Base-by-base conservation (phyloP, 768 basidiomycete species). In the Leccinum olivaceopallidum region DNA sequence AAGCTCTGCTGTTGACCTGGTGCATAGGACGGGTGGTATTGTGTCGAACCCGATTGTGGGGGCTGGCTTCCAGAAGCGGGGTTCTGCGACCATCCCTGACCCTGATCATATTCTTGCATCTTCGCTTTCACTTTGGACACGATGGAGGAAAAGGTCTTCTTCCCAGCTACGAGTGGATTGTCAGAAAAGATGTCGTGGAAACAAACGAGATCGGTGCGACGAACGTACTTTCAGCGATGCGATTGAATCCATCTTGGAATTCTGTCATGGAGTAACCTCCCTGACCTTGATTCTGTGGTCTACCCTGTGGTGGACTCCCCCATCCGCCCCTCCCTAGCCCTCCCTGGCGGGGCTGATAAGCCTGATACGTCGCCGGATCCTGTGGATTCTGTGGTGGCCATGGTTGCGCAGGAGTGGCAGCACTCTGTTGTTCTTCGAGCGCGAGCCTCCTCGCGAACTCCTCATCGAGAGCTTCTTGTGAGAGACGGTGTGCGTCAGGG, bases 71-170 rank as follows among this genome's bases (percentile, higher is more conserved):
- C 36, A 3, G 59, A 49, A 37, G 53, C 48, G 5, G 37, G 30
- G 16, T 37, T 57, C 60, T 68, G 65, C 10, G 63, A 52, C 57
- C 64, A 44, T 28, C 69, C 67, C 50, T 71, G 67, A 16, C 70
- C 69, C 67, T 86, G 84, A 42, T 93, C 91, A 62, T 85, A 85
- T 66, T 93, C 92, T 67, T 89, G 87, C 60, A 93, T 85, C 81
- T 93, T 94, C 6, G 90, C 85, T 69, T 85, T 92, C 52, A 92
- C 89, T 71, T 89, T 93, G 36, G 84, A 85, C 44, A 93, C 79
- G 28, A 94, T 71, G 9, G 77, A 81, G 52, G 81, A 85, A 72
- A 94, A 83, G 0, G 91, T 93, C 75, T 86, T 89, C 77, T 90
- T 92, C 4, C 92, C 90, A 56, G 81, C 88, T 90, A 60, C 55